phyloP scores from a whole-genome alignment of 805 yeast genomes.

The Wickerhamomyces xylosicus region DNA sequence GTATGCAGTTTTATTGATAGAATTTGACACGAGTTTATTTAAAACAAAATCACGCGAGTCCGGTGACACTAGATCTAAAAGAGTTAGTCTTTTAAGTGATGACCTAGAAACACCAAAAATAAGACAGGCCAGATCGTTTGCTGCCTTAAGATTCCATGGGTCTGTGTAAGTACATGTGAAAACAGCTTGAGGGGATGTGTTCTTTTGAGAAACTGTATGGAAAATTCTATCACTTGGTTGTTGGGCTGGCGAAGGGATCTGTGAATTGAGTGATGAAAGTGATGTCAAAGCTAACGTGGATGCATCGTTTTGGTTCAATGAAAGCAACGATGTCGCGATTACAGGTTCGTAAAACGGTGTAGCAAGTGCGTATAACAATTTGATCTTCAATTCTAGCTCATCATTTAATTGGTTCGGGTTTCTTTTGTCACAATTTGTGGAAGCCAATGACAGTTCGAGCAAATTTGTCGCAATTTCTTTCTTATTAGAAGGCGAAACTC shows the following conservation, averaged over 20 bases:
- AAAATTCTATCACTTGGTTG: constrained; percentile 29
- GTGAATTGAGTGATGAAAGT: not conserved
- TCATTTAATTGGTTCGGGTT: constrained; percentile 5
- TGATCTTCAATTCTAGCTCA: constrained; percentile 23
- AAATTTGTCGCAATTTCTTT: constrained; percentile 37
- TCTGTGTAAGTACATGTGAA: constrained; percentile 64
- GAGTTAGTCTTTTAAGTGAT: constrained; percentile 48
- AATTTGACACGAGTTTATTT: constrained; percentile 35
- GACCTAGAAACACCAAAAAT: constrained; percentile 72
- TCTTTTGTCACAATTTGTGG: constrained; percentile 20
- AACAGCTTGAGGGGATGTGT: constrained; percentile 70
- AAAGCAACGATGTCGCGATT: constrained; percentile 16
- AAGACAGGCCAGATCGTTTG: constrained; percentile 83
- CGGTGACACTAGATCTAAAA: constrained; percentile 70
- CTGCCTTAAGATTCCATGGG: constrained; percentile 78
- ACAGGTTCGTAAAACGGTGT: constrained; percentile 41
- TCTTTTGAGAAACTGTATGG: constrained; percentile 63
- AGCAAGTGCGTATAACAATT: constrained; percentile 51
- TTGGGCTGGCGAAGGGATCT: not conserved
- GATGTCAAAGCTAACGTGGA: constrained; percentile 23
- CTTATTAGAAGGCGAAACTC: constrained; percentile 21
- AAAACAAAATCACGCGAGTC: constrained; percentile 64
- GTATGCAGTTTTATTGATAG: constrained; percentile 7
- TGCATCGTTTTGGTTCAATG: constrained; percentile 14
- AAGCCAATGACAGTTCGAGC: constrained; percentile 40